phyloP scores from a whole-genome alignment of 1,284 basidiomycete species.

The Volvariella surrecta region DNA sequence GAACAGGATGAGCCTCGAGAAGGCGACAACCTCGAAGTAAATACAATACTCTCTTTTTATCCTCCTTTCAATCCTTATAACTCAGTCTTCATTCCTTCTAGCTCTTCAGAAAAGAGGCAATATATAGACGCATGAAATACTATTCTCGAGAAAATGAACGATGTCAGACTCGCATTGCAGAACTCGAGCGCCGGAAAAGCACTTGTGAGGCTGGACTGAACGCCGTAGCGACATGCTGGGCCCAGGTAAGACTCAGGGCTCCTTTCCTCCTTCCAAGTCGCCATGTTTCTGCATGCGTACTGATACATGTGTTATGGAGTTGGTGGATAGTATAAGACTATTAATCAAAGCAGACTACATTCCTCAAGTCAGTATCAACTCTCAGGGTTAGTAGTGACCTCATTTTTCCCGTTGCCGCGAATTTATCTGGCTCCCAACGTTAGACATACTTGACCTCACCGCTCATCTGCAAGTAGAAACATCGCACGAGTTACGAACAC shows the following conservation, averaged over 20 bases:
- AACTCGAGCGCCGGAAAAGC: constrained; percentile 66
- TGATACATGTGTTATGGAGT: constrained; percentile 20
- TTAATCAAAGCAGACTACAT: constrained; percentile 50
- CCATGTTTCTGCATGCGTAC: constrained; percentile 6
- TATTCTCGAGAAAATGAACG: constrained; percentile 80
- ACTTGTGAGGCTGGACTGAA: constrained; percentile 74
- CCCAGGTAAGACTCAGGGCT: constrained; percentile 49
- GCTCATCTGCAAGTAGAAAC: constrained; percentile 41
- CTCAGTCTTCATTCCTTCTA: constrained; percentile 22
- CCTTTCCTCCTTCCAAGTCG: no score
- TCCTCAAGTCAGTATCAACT: constrained; percentile 32
- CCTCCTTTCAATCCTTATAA: constrained; percentile 9
- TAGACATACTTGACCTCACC: constrained; percentile 48
- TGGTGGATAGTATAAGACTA: constrained; percentile 60
- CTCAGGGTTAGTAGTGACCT: constrained; percentile 29
- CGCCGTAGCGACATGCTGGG: constrained; percentile 85
- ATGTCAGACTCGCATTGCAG: constrained; percentile 56
- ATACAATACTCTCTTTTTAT: constrained; percentile 8
- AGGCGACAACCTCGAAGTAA: constrained; percentile 66
- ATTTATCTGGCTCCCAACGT: background rate
- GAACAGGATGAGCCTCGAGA: constrained; percentile 50
- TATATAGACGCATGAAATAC: constrained; percentile 87
- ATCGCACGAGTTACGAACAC: constrained; percentile 33
- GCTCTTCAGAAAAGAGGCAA: constrained; percentile 85
- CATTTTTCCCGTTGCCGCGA: constrained; percentile 1